These are phyloP conservation scores for Penicillium oxalicum DNA, from an alignment of 2,329 filamentous ascomycete genomes.

Conservation along the genomic window DNA sequence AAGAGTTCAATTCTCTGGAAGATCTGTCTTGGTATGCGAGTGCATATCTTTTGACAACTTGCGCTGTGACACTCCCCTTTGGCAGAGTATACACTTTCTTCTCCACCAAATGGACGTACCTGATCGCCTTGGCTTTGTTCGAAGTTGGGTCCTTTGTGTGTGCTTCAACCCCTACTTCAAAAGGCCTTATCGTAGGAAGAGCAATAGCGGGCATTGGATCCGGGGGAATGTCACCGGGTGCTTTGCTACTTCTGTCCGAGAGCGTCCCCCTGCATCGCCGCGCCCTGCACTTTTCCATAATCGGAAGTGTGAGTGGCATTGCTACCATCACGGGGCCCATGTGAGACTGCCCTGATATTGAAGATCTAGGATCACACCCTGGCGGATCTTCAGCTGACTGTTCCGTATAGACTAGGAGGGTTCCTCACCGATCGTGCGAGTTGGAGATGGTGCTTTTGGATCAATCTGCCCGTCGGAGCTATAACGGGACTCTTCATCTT, in stretches of 20 bases:
- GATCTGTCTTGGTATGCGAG: constrained; percentile 47
- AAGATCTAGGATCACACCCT: too few species aligned
- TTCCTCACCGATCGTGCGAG: constrained; percentile 37
- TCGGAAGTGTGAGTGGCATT: constrained; percentile 41
- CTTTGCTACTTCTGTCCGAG: constrained; percentile 36
- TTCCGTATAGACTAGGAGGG: constrained; percentile 34
- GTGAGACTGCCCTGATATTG: constrained; percentile 7
- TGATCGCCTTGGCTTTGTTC: constrained; percentile 37
- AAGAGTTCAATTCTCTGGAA: constrained; percentile 42
- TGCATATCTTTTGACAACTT: constrained; percentile 41
- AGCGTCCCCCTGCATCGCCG: constrained; percentile 36
- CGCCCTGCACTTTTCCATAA: constrained; percentile 37
- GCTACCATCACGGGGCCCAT: constrained; percentile 40
- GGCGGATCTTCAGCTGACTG: background rate
- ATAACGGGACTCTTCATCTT: constrained; percentile 29
- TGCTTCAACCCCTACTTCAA: constrained; percentile 34
- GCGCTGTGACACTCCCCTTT: constrained; percentile 39
- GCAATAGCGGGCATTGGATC: constrained; percentile 38
- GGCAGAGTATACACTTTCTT: constrained; percentile 43
- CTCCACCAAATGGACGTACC: constrained; percentile 40
- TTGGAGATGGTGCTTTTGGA: constrained; percentile 43
- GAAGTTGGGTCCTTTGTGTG: constrained; percentile 39
- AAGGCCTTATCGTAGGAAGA: constrained; percentile 37
- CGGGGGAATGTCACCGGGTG: constrained; percentile 37
- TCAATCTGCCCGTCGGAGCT: constrained; percentile 34